phyloP scores from a whole-genome alignment of 371 early-diverging fungal genomes.

The Globomyces sp. region DNA sequence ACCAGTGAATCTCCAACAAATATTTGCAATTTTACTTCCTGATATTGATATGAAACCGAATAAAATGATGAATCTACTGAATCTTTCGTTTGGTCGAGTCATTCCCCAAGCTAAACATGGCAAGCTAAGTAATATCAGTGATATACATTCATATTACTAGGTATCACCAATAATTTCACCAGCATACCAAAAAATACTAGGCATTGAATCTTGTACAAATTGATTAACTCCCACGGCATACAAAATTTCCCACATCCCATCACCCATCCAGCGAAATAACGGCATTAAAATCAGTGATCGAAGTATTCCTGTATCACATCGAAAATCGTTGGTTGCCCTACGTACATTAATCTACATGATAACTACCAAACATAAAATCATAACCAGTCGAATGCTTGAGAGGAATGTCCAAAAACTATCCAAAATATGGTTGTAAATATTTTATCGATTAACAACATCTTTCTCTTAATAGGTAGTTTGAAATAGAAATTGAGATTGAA shows the following conservation, averaged over 20 bases:
- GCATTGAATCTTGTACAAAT: background rate
- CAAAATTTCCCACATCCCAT: background rate
- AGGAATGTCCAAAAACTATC: conserved; percentile 5
- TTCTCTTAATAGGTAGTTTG: no score
- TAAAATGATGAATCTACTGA: background rate
- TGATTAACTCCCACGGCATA: background rate
- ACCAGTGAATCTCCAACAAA: background rate
- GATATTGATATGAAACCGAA: background rate
- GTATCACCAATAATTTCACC: conserved; percentile 3
- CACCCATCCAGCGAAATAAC: background rate
- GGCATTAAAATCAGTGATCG: conserved; percentile 7
- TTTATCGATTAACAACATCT: no score
- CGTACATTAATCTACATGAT: no score
- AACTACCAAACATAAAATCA: background rate
- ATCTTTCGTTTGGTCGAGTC: background rate
- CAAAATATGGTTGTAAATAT: background rate
- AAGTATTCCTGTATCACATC: background rate
- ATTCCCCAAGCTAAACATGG: no score
- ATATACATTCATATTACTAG: background rate
- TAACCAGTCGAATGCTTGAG: conserved; percentile 8
- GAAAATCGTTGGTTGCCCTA: background rate
- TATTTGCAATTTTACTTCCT: background rate
- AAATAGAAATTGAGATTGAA: no score
- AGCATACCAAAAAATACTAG: conserved; percentile 2
- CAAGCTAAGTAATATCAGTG: no score